These are phyloP conservation scores for Mallotus repandus DNA, from an alignment of 441 rosid genomes.

Conservation along the genomic window DNA sequence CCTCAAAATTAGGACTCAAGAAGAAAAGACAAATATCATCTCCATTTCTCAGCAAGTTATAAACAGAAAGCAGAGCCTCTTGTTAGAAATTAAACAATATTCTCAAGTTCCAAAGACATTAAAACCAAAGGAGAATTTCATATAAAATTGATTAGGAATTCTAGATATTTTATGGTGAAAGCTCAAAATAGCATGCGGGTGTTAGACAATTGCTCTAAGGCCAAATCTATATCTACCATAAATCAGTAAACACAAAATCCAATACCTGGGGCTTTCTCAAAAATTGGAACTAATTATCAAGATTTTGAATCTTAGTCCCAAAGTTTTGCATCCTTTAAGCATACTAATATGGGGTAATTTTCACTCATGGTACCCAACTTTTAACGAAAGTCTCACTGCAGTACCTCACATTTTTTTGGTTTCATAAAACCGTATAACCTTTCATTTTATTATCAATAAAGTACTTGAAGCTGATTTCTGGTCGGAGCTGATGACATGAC, in stretches of 20 bases:
- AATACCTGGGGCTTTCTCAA: not conserved
- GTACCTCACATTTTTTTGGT: no score
- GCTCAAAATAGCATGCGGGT: no score
- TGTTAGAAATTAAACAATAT: constrained; percentile 5
- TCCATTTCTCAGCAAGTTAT: not conserved
- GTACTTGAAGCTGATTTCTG: no score
- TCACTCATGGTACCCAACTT: no score
- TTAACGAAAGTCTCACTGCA: no score
- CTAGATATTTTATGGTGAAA: not conserved
- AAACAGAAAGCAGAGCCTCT: not conserved
- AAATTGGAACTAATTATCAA: not conserved
- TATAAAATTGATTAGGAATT: not conserved
- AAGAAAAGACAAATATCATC: not conserved
- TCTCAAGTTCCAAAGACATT: not conserved
- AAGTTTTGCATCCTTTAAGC: not conserved
- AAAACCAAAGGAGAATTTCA: not conserved
- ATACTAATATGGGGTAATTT: no score
- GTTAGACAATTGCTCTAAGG: not conserved
- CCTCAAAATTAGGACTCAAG: constrained; percentile 21
- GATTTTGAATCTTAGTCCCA: not conserved
- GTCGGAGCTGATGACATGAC: no score
- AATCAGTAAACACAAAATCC: not conserved
- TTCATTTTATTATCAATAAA: no score
- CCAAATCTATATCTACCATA: not conserved
- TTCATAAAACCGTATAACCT: no score